These are phyloP conservation scores for Terfezia claveryi DNA, from an alignment of 495 filamentous ascomycete species.

Conservation along the genomic window DNA sequence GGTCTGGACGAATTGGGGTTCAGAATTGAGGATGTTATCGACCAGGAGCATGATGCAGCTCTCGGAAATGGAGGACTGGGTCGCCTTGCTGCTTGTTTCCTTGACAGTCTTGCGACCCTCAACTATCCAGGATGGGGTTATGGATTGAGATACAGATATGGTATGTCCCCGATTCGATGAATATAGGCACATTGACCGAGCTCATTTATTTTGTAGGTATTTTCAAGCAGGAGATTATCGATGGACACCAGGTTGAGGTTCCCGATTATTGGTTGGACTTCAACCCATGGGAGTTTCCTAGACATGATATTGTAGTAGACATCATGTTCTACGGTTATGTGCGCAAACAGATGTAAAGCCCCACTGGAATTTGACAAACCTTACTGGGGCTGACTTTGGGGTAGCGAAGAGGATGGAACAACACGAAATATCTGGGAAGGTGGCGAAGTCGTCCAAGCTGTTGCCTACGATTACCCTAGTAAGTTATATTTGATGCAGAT, in stretches of 20 bases:
- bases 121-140: slow-evolving; percentile 97
- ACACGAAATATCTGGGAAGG: slow-evolving; percentile 56
- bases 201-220: slow-evolving; percentile 25
- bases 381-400: not conserved
- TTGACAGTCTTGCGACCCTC: slow-evolving; percentile 83
- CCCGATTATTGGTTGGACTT: slow-evolving; percentile 99
- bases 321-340: slow-evolving; percentile 90
- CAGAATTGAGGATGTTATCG: slow-evolving; percentile 86
- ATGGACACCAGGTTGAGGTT: slow-evolving; percentile 92
- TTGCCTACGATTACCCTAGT: slow-evolving; percentile 54
- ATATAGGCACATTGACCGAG: too few relatives aligned
- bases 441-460: slow-evolving; percentile 77
- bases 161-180: slow-evolving; percentile 14
- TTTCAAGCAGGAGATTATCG: slow-evolving; percentile 97
- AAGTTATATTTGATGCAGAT: not conserved
- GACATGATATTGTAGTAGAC: slow-evolving; percentile 84
- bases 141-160: slow-evolving; percentile 81
- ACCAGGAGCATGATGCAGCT: slow-evolving; percentile 87
- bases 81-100: slow-evolving; percentile 83
- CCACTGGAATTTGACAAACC: too few relatives aligned
- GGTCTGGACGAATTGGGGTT: slow-evolving; percentile 79
- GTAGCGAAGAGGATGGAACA: slow-evolving; percentile 54
- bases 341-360: slow-evolving; percentile 34
- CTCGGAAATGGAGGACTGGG: slow-evolving; percentile 91
- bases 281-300: slow-evolving; percentile 96